phyloP scores from a whole-genome alignment of 2,329 filamentous ascomycete genomes.

The Plectosphaerella cucumerina region DNA sequence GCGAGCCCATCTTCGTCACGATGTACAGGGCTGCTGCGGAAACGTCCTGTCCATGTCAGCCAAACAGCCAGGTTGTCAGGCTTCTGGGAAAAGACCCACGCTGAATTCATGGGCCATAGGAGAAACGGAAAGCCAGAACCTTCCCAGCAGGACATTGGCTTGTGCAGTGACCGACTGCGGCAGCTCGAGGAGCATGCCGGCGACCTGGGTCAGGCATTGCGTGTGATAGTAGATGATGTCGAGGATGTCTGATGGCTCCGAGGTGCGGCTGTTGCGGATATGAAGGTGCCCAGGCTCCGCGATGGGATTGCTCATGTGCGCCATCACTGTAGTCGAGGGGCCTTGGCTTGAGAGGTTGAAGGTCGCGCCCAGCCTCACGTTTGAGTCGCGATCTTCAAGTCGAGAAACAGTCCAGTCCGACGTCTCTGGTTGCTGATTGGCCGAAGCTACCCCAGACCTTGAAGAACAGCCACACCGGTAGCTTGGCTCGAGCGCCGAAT shows the following conservation, averaged over 20 bases:
- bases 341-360: not conserved
- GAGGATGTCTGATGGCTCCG: slow-evolving; percentile 64
- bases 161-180: slow-evolving; percentile 83
- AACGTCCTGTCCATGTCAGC: slow-evolving; percentile 54
- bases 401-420: not conserved
- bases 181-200: slow-evolving; percentile 75
- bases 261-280: slow-evolving; percentile 47
- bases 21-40: slow-evolving; percentile 81
- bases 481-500: not conserved
- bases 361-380: not conserved
- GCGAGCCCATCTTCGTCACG: slow-evolving; percentile 74
- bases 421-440: not conserved
- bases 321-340: slow-evolving; percentile 4
- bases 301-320: slow-evolving; percentile 56
- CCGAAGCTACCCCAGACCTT: not conserved
- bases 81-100: slow-evolving; percentile 25
- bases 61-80: not conserved
- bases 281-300: slow-evolving; percentile 69
- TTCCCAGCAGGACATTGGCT: slow-evolving; percentile 75
- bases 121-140: slow-evolving; percentile 68
- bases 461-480: too few relatives aligned
- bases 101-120: slow-evolving; percentile 56
- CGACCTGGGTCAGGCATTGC: slow-evolving; percentile 70
- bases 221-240: slow-evolving; percentile 68
- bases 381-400: not conserved